These are phyloP conservation scores for Podosphaera fusca DNA, from an alignment of 2,329 filamentous ascomycete genomes.

Conservation along the genomic window DNA sequence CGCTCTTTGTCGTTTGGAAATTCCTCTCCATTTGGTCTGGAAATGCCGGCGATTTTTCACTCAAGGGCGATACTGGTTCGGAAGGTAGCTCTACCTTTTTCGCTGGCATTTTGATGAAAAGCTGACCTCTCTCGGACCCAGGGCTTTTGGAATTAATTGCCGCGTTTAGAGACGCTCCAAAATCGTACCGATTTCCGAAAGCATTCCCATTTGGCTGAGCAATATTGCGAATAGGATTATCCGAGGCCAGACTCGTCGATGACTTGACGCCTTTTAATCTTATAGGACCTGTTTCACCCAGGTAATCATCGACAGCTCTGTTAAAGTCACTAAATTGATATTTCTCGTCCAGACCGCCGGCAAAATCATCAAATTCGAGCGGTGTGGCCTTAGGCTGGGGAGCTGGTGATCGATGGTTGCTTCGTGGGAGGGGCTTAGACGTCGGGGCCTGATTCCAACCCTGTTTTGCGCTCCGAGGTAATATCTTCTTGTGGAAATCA, in stretches of 20 bases:
- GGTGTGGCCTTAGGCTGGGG: slow-evolving; percentile 26
- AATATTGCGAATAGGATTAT: slow-evolving; percentile 18
- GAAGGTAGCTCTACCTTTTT: slow-evolving; percentile 4
- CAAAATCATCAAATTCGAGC: slow-evolving; percentile 46
- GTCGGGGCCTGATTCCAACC: slow-evolving; percentile 22
- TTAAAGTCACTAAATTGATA: slow-evolving; percentile 29
- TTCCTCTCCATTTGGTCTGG: slow-evolving; percentile 7
- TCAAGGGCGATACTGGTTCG: background rate
- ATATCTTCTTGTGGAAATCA: slow-evolving; percentile 65
- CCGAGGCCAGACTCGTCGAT: slow-evolving; percentile 27
- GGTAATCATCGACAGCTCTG: slow-evolving; percentile 35
- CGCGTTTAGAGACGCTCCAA: slow-evolving; percentile 71
- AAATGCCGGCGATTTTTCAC: slow-evolving; percentile 3
- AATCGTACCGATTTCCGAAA: slow-evolving; percentile 89
- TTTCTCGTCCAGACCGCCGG: slow-evolving; percentile 25
- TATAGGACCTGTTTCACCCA: slow-evolving; percentile 37
- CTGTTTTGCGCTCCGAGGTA: slow-evolving; percentile 35
- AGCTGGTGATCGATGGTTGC: slow-evolving; percentile 31
- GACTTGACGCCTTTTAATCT: slow-evolving; percentile 51
- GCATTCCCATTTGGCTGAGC: slow-evolving; percentile 40
- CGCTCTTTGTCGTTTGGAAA: slow-evolving; percentile 17
- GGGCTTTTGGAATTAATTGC: slow-evolving; percentile 56
- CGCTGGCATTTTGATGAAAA: slow-evolving; percentile 21
- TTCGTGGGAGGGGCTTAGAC: slow-evolving; percentile 37
- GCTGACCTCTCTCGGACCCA: slow-evolving; percentile 31